Conservation (phyloP, 352 stramenopile genomes). For the Pythium rhizo-oryzae region DNA sequence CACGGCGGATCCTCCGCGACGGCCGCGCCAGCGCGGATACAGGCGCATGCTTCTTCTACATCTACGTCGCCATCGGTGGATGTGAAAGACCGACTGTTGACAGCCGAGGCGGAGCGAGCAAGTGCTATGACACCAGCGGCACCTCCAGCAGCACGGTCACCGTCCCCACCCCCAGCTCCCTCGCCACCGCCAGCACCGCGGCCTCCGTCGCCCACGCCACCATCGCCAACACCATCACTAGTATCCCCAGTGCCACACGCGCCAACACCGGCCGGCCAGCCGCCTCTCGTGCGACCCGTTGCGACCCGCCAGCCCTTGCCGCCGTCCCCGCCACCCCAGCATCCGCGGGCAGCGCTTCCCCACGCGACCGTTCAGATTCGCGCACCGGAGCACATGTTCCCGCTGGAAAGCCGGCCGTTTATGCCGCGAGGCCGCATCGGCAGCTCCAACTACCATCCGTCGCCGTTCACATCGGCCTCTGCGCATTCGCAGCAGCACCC, state of each 20-base stretch:
- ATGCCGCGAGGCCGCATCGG: too few species aligned
- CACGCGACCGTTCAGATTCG: too few species aligned
- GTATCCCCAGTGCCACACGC: background rate
- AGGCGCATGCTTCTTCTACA: background rate
- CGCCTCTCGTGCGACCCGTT: too few species aligned
- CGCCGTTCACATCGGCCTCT: too few species aligned
- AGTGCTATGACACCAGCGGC: background rate
- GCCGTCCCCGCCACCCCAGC: too few species aligned
- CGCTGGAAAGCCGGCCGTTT: too few species aligned
- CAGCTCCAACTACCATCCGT: too few species aligned
- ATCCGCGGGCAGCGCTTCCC: too few species aligned
- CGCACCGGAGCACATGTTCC: too few species aligned
- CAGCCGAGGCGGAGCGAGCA: slow-evolving; percentile 9
- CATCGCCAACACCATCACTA: background rate
- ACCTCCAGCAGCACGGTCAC: background rate
- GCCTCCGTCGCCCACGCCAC: background rate
- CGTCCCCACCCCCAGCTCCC: background rate
- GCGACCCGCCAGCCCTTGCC: too few species aligned
- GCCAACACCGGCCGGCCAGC: background rate
- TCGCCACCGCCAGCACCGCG: background rate
- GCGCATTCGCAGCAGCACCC: background rate
- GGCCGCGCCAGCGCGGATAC: background rate
- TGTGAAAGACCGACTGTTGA: slow-evolving; percentile 24
- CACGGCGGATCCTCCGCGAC: background rate
- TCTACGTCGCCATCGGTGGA: slow-evolving; percentile 2